Evolutionary conservation across 371 early-diverging fungal species (phyloP).

Genomic region (Apophysomyces variabilis): DNA sequence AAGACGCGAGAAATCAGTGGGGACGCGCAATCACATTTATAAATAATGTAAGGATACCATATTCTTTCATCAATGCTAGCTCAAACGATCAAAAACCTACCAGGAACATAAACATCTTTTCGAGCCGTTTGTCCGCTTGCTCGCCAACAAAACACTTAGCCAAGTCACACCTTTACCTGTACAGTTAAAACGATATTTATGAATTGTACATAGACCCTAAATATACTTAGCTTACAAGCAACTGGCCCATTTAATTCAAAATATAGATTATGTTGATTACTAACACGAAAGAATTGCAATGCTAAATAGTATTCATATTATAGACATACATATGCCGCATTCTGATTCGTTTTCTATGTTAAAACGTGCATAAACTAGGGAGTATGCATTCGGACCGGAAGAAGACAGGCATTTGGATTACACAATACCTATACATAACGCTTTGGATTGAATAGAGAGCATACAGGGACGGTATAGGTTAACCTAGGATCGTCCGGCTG

Average conservation of each 20-base stretch:
- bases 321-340: neutral
- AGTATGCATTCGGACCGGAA: neutral
- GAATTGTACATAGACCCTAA: neutral
- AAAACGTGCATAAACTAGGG: neutral
- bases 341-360: neutral
- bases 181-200: slow-evolving; percentile 37
- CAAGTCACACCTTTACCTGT: slow-evolving; percentile 61
- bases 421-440: too few relatives aligned
- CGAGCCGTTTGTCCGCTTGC: slow-evolving; percentile 51
- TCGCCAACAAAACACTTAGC: slow-evolving; percentile 43
- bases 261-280: too few relatives aligned
- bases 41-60: slow-evolving; percentile 45
- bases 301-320: too few relatives aligned
- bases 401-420: neutral
- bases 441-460: too few relatives aligned
- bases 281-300: neutral
- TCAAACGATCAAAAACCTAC: neutral
- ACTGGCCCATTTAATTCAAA: too few relatives aligned
- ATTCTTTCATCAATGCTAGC: slow-evolving; percentile 5
- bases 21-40: slow-evolving; percentile 66
- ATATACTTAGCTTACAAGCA: too few relatives aligned
- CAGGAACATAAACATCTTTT: slow-evolving; percentile 57
- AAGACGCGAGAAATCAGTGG: slow-evolving; percentile 26
- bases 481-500: too few relatives aligned
- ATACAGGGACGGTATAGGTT: too few relatives aligned